Evolutionary conservation across 768 basidiomycete genomes (phyloP).

Genomic region (Tylopilus plumbeoviolaceoides): DNA sequence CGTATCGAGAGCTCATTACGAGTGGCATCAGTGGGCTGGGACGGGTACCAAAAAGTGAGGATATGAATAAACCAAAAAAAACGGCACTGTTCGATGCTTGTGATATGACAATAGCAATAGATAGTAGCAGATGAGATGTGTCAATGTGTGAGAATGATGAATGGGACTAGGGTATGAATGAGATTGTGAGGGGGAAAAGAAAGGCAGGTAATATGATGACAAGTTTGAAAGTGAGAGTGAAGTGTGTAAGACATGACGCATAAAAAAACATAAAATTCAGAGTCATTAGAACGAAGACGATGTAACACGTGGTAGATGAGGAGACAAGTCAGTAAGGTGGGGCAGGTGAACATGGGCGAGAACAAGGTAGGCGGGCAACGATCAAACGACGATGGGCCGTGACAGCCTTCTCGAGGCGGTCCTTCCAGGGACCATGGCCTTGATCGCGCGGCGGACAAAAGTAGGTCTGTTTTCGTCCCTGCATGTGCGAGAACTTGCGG

Average conservation of each 20-base stretch:
- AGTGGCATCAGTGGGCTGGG: constrained; percentile 7
- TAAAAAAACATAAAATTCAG: constrained; percentile 16
- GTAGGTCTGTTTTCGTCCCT: constrained; percentile 48
- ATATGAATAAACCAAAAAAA: neutral
- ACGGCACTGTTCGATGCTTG: constrained; percentile 12
- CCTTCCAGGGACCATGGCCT: constrained; percentile 70
- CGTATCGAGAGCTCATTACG: constrained; percentile 13
- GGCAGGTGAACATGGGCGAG: neutral
- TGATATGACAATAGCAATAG: constrained; percentile 31
- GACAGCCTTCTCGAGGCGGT: constrained; percentile 49
- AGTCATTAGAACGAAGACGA: constrained; percentile 18
- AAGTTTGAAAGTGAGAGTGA: constrained; percentile 12
- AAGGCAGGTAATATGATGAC: constrained; percentile 25
- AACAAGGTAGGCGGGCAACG: neutral
- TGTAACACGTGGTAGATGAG: neutral
- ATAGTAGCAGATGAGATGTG: constrained; percentile 31
- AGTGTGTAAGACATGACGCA: constrained; percentile 7
- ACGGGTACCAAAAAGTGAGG: neutral
- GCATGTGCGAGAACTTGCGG: constrained; percentile 20
- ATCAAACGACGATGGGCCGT: constrained; percentile 30
- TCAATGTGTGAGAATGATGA: constrained; percentile 4
- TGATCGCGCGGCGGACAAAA: constrained; percentile 67
- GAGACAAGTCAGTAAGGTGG: neutral
- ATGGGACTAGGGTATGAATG: neutral
- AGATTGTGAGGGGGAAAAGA: neutral